Evolutionary conservation across 2,329 filamentous ascomycete species (phyloP), one percentile per base, ranked within the genome.

Genomic region (Akanthomyces uredinophilus): DNA sequence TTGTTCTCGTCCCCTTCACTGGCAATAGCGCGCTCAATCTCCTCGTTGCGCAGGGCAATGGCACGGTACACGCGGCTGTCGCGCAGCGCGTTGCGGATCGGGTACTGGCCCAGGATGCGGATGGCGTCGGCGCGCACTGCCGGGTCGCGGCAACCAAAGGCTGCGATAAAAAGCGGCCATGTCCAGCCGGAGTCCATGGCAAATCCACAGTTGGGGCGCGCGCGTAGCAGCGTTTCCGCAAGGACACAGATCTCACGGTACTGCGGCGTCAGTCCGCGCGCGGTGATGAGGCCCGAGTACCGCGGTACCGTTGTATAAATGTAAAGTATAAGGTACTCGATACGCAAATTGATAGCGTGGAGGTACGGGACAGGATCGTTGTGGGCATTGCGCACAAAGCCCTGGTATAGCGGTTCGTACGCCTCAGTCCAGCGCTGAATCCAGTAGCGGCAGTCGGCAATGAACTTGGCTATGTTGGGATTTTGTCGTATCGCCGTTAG

Each of bases 131-230:
- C 71, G 14, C 77, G 70, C 5, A 80, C 73, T 0, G 66, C 63
- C 4, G 69, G 68, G 53, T 79, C 75, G 8, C 77, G 72, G 51
- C 77, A 80, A 7, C 73, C 75, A 67, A 77, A 75, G 0, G 77
- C 70, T 4, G 74, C 72, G 5, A 79, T 66, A 27, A 78, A 77
- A 4, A 81, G 68, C 0, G 77, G 76, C 76, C 78, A 78, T 7
- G 77, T 78, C 67, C 76, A 78, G 0, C 78, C 78, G 2, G 76
- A 74, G 62, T 80, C 78, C 75, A 80, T 77, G 1, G 78, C 73
- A 63, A 80, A 79, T 56, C 71, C 71, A n/a, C 74, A 75, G 62
- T 67, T 75, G 13, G 69, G 73, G 14, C 73, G 71, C 13, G 70
- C 68, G 29, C 66, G 65, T 27, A 80, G 72, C 4, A 80, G 63